Conservation (phyloP, 1,284 basidiomycete species). For the Mrakiaceae sp. region DNA sequence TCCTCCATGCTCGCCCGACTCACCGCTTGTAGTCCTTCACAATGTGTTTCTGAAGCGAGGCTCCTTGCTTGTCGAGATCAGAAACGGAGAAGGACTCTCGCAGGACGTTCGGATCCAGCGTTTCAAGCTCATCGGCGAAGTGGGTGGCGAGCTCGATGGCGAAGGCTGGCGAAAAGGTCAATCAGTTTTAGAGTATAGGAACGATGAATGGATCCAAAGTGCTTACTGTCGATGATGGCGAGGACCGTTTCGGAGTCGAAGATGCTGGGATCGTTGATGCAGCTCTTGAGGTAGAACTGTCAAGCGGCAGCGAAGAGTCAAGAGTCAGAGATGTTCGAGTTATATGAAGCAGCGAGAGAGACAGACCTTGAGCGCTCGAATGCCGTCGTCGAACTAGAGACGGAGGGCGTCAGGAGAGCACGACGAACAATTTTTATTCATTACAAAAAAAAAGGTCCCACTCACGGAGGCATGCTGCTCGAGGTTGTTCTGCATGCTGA, state of each 20-base stretch:
- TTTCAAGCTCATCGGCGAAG: conserved; percentile 8
- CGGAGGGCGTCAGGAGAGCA: too few relatives aligned
- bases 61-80: conserved; percentile 4
- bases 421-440: too few relatives aligned
- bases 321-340: neutral
- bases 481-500: neutral
- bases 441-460: neutral
- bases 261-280: neutral
- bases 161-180: neutral
- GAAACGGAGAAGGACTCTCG: neutral
- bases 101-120: conserved; percentile 2
- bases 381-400: conserved; percentile 1
- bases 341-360: neutral
- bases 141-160: conserved; percentile 1
- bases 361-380: conserved; percentile 7
- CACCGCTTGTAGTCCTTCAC: conserved; percentile 6
- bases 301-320: neutral
- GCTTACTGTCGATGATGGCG: neutral
- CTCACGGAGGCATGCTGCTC: conserved; percentile 1
- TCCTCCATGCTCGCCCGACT: too few relatives aligned
- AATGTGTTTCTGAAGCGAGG: neutral
- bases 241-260: neutral
- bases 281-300: neutral
- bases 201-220: neutral
- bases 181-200: neutral